Conservation (phyloP, 768 basidiomycete genomes). For the Lentinula boryana region DNA sequence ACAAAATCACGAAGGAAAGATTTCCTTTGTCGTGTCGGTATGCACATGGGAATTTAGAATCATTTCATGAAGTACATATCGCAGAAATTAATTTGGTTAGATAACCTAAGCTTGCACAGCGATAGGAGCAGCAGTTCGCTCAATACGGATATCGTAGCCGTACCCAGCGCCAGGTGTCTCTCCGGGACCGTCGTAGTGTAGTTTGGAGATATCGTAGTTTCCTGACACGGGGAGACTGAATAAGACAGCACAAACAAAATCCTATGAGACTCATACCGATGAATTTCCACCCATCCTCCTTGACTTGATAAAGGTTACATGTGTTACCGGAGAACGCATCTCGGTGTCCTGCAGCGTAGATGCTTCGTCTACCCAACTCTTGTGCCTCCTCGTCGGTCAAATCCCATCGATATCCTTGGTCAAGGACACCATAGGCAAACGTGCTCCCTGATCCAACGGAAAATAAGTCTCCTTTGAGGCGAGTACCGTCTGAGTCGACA, state of each 20-base stretch:
- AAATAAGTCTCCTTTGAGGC: slow-evolving; percentile 95
- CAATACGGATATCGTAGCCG: slow-evolving; percentile 71
- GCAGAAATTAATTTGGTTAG: too few relatives aligned
- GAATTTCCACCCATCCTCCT: slow-evolving; percentile 94
- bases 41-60: too few relatives aligned
- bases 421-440: slow-evolving; percentile 97
- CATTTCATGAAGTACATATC: too few relatives aligned
- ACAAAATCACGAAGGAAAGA: too few relatives aligned
- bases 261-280: slow-evolving; percentile 56
- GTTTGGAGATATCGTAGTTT: slow-evolving; percentile 85
- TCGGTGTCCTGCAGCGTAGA: slow-evolving; percentile 95
- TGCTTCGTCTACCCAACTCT: slow-evolving; percentile 88
- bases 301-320: slow-evolving; percentile 93
- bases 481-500: slow-evolving; percentile 95
- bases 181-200: slow-evolving; percentile 89
- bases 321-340: slow-evolving; percentile 96
- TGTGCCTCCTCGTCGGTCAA: slow-evolving; percentile 89
- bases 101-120: slow-evolving; percentile 3
- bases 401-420: slow-evolving; percentile 94
- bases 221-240: slow-evolving; percentile 37
- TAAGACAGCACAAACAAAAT: background rate
- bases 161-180: slow-evolving; percentile 65
- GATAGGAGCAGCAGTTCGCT: slow-evolving; percentile 31
- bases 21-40: too few relatives aligned
- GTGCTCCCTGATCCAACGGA: slow-evolving; percentile 98